Base-by-base conservation (phyloP, 768 basidiomycete species). In the Kwoniella europaea region DNA sequence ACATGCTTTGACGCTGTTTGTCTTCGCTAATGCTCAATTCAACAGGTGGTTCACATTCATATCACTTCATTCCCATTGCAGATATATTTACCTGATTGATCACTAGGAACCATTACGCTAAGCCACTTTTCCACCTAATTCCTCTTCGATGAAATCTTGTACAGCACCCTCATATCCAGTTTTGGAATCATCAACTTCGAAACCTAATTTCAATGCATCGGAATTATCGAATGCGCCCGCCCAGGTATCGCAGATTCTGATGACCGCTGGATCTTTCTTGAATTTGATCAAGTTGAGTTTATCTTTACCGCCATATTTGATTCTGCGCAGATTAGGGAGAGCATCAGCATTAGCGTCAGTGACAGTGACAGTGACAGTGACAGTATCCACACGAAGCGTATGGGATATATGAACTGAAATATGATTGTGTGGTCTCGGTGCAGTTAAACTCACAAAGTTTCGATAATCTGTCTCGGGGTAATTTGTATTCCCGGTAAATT, bases 401-500 rank as follows among this genome's bases (percentile, higher is more conserved):
- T 7, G 35, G 35, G 35, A 35, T 35, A 7, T 35, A 35, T 35
- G 35, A 35, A 9, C 7, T 6, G 6, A 35, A 35, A 7, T 7
- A 35, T 35, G 35, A 35, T 35, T 35, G 35, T 35, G 35, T 35
- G 35, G 6, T 35, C 7, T 35, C 35, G 35, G 35, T 35, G 6
- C 35, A 61, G 50, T 53, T 0, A 5, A 10, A 79, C 82, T 76
- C 67, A 82, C 81, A 90, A 83, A 9, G 89, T 88, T 15, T 85
- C 78, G 13, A 90, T 81, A 80, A 88, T 88, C 56, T 88, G 86
- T 44, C 86, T 85, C 1, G 89, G 86, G 3, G 86, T 88, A 10
- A 87, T 84, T 3, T 87, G 88, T 79, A 90, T 88, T 0, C 89
- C 89, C 1, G 89, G 89, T 2, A 89, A 79, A 72, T 87, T 89